These are phyloP conservation scores for Meyerozyma guilliermondii DNA, from an alignment of 1,139 yeast species.

Conservation along the genomic window DNA sequence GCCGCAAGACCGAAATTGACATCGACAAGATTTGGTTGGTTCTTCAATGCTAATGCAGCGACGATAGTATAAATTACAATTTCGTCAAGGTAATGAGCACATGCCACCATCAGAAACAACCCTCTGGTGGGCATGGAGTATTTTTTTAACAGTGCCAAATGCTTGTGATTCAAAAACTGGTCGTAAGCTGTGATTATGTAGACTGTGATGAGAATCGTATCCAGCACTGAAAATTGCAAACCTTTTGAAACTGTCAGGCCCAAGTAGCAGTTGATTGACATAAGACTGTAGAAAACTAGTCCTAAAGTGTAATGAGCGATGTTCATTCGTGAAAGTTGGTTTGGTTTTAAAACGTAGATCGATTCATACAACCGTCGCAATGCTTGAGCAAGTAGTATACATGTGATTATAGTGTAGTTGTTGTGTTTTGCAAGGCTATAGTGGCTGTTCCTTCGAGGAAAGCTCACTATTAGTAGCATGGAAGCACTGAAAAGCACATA, in stretches of 20 bases:
- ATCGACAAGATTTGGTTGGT: slow-evolving; percentile 7
- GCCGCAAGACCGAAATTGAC: slow-evolving; percentile 20
- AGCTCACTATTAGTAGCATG: slow-evolving; percentile 5
- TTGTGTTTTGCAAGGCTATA: slow-evolving; percentile 8
- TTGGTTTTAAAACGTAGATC: slow-evolving; percentile 41
- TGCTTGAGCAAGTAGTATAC: slow-evolving; percentile 45
- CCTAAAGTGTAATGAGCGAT: slow-evolving; percentile 76
- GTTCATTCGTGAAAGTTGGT: slow-evolving; percentile 56
- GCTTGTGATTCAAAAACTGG: slow-evolving; percentile 56
- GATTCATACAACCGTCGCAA: slow-evolving; percentile 65
- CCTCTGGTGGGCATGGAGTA: slow-evolving; percentile 60
- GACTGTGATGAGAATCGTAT: slow-evolving; percentile 9
- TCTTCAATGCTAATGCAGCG: slow-evolving; percentile 16
- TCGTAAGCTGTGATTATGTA: slow-evolving; percentile 45
- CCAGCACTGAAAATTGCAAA: background rate
- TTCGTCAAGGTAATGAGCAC: slow-evolving; percentile 85
- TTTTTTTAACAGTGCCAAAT: slow-evolving; percentile 57
- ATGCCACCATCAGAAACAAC: slow-evolving; percentile 48
- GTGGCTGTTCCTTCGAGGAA: background rate
- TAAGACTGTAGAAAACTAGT: slow-evolving; percentile 51
- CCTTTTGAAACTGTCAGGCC: slow-evolving; percentile 7
- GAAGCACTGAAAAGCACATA: slow-evolving; percentile 28
- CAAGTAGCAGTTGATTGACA: slow-evolving; percentile 17
- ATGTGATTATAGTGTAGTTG: slow-evolving; percentile 13
- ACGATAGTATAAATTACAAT: slow-evolving; percentile 51